A percentile compares a stretch with the other conserved stretches of the same genome.
These are phyloP conservation scores for Beauveria sp. DNA, from an alignment of 2,329 filamentous ascomycete species.

Conservation along the genomic window DNA sequence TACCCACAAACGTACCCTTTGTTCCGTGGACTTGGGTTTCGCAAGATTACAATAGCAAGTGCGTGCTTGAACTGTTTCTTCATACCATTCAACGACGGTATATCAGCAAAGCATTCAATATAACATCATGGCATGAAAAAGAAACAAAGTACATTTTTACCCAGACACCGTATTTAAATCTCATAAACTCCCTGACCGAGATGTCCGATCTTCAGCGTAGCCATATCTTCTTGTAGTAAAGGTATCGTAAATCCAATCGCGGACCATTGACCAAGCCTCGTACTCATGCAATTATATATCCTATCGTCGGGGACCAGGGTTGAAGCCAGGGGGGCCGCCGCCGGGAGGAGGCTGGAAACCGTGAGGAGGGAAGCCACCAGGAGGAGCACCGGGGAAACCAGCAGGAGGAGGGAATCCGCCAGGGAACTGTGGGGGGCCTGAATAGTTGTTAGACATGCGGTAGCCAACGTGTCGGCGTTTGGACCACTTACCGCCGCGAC, in stretches of 20 bases:
- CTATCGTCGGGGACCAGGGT: conserved; percentile 59
- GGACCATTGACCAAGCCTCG: conserved; percentile 18
- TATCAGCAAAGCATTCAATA: neutral
- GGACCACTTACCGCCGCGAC: conserved; percentile 45
- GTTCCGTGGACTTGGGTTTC: neutral
- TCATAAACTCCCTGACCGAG: conserved; percentile 12
- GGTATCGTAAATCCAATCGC: conserved; percentile 19
- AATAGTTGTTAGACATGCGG: conserved; percentile 24
- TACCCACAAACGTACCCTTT: neutral
- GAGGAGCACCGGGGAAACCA: conserved; percentile 32
- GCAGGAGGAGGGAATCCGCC: conserved; percentile 40
- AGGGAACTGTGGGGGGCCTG: conserved; percentile 42
- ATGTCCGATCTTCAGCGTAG: conserved; percentile 15
- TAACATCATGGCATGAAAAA: neutral
- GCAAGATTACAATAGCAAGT: no score
- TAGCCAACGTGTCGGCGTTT: conserved; percentile 6
- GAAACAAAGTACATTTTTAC: conserved; percentile 12
- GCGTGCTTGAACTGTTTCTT: no score
- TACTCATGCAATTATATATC: conserved; percentile 19
- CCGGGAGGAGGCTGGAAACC: conserved; percentile 45
- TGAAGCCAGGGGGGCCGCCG: conserved; percentile 63
- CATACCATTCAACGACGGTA: no score
- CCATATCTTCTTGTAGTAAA: conserved; percentile 17
- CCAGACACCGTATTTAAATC: conserved; percentile 12
- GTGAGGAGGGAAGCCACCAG: conserved; percentile 38